Conservation (phyloP, 1,284 basidiomycete species). For the Phellinidium pouzarii region DNA sequence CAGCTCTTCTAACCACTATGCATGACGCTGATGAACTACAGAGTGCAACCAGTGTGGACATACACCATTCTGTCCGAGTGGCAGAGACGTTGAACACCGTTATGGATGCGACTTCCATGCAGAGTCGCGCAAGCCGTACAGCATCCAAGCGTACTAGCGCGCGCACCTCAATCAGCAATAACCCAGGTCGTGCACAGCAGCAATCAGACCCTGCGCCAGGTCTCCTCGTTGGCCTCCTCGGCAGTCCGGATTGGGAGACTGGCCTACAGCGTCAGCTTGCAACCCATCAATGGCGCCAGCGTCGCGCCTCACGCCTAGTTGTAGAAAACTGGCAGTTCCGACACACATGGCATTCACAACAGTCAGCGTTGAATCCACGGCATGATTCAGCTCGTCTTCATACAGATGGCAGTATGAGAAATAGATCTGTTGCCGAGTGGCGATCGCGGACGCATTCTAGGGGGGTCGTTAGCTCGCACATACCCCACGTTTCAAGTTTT, state of each 20-base stretch:
- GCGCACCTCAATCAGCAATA: not conserved
- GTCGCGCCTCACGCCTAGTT: not conserved
- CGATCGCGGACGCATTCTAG: not conserved
- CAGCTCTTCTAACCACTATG: not conserved
- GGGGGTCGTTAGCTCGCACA: not conserved
- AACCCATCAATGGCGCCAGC: slow-evolving; percentile 14
- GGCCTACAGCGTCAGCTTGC: slow-evolving; percentile 10
- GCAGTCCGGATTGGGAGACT: slow-evolving; percentile 18
- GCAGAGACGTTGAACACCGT: not conserved
- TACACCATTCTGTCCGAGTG: not conserved
- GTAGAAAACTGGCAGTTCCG: not conserved
- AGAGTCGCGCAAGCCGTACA: not conserved
- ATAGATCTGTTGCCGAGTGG: not conserved
- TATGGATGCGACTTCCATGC: slow-evolving; percentile 1
- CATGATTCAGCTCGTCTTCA: not conserved
- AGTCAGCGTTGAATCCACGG: not conserved
- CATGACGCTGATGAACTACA: not conserved
- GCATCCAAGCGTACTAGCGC: not conserved
- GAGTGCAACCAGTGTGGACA: not conserved
- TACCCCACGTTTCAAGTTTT: slow-evolving; percentile 16
- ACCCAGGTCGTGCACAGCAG: not conserved
- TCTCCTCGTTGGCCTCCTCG: slow-evolving; percentile 15
- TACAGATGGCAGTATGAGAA: not conserved
- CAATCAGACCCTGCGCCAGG: slow-evolving; percentile 5
- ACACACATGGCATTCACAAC: slow-evolving; percentile 16